Base-by-base conservation (phyloP, 169 alveolate species). In the Cyclospora cayetanensis region DNA sequence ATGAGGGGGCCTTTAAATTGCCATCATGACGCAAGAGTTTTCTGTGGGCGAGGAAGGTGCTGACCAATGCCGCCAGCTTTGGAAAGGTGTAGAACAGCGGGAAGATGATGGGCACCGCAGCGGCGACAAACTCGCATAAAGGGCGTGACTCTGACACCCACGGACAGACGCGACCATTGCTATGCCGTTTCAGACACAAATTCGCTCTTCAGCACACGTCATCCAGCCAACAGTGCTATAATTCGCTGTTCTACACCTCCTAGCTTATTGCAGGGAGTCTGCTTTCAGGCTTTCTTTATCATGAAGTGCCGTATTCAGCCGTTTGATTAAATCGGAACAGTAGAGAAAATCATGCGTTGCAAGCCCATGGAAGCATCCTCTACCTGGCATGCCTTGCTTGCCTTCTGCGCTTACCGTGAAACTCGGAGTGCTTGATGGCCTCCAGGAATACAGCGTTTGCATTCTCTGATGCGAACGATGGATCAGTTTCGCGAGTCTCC, bases 401-500 rank as follows among this genome's bases (percentile, higher is more conserved):
- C 25, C 41, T 46, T 31, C 25, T 39, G 2, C 22, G 18, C 72
- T 65, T 35, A 85, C 92, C 92, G 35, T 29, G 42, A 11, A 41
- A n/a, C 55, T 41, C 84, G 42, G 34, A 25, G 35, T 55, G 87
- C n/a, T 91, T 80, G 82, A 91, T 5, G 31, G 91, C 77, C 52
- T 91, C 94, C 20, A 91, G 86, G 9, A 91, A 52, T 15, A 80
- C 87, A 15, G 85, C 83, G 50, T 91, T 91, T 27, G 90, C 94
- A 37, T 52, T 91, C 43, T 91, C 94, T 0, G 94, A 74, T 3
- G 90, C 87, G 27, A 55, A 77, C 5, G 82, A 37, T 7, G 94
- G 94, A n/a, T 91, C 77, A 20, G 94, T 74, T 9, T 91, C 91
- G 20, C 43, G 68, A 15, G 25, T 60, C 29, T 50, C 94, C 18